Base-by-base conservation (phyloP, 148 eudicot species). In the Vaccinium darrowii region DNA sequence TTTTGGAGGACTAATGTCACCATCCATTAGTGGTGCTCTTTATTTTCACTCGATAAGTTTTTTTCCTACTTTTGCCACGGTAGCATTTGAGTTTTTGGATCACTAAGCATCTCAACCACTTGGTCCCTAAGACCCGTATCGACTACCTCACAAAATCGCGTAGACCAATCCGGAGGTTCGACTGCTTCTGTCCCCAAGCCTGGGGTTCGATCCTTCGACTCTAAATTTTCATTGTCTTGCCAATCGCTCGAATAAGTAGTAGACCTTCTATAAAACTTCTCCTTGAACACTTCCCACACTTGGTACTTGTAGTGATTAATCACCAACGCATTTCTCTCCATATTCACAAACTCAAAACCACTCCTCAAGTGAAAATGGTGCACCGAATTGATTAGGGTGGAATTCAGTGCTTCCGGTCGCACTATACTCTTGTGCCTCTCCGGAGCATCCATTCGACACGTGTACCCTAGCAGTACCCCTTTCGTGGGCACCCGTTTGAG, bases 351-450 rank as follows among this genome's bases (percentile, higher is more conserved):
- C 43, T 30, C 25, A 19, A 73, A 92, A 43, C 86, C 93, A 12
- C 84, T 39, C 67, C 57, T 80, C 60, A 92, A 79, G 49, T 87
- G 81, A 80, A 92, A 92, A 84, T 92, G 94, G 76, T 92, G 94
- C 78, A 92, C 94, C 84, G 75, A 51, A 67, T 91, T 92, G 84
- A 91, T 78, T 60, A 92, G 67, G 18, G 90, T 85, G 2, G 89
- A 78, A 63, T 87, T 84, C 49, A 92, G 71, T 14, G 92, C 92
- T 25, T 91, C 93, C 3, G 93, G 92, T 54, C 85, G 84, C 78
- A 92, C 87, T 74, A 92, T 91, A 36, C 91, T 88, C 87, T 92
- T 92, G 92, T 92, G 94, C 83, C 94, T 90, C 87, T 92, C 94
- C 0, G 77, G 84, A 0, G 30, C 78, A 15, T 54, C 49, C 81